A percentile compares a stretch with the other conserved stretches of the same genome.
Conservation (phyloP, 2,329 filamentous ascomycete genomes). For the Ascocoryne sarcoides region DNA sequence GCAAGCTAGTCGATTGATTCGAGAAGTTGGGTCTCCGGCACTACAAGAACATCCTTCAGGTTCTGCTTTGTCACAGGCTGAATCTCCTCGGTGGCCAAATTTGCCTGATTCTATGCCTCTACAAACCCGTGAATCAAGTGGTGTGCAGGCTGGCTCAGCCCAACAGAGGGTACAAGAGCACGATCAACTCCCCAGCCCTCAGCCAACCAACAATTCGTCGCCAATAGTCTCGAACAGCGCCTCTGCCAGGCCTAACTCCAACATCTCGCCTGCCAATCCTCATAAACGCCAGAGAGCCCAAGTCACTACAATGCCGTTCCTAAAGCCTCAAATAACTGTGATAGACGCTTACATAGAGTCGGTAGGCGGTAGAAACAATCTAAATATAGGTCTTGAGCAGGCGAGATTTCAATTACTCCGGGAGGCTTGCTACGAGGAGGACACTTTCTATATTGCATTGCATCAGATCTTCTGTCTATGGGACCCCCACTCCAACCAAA, state of each 20-base stretch:
- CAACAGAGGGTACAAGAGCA: no score
- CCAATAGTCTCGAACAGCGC: not conserved
- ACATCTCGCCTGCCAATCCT: not conserved
- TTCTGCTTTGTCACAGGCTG: no score
- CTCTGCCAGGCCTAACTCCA: not conserved
- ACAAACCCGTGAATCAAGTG: not conserved
- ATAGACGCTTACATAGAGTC: conserved; percentile 22
- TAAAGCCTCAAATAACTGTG: conserved; percentile 16
- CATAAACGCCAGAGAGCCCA: conserved; percentile 14
- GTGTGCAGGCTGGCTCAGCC: no score
- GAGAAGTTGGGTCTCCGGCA: not conserved
- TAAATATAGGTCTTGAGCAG: conserved; percentile 32
- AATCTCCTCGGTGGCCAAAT: no score
- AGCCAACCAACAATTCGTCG: not conserved
- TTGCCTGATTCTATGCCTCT: no score
- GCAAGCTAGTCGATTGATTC: not conserved
- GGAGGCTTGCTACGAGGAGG: conserved; percentile 45
- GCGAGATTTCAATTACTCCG: conserved; percentile 45
- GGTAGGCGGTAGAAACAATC: conserved; percentile 17
- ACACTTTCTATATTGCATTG: conserved; percentile 55
- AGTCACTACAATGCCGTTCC: conserved; percentile 13
- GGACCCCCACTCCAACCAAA: conserved; percentile 25
- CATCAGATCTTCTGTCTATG: conserved; percentile 58
- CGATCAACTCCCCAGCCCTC: not conserved
- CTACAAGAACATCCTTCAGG: not conserved